A percentile compares a stretch with the other conserved stretches of the same genome.
Evolutionary conservation across 2,329 filamentous ascomycete species (phyloP).

Genomic region (Gaeumannomyces tritici): DNA sequence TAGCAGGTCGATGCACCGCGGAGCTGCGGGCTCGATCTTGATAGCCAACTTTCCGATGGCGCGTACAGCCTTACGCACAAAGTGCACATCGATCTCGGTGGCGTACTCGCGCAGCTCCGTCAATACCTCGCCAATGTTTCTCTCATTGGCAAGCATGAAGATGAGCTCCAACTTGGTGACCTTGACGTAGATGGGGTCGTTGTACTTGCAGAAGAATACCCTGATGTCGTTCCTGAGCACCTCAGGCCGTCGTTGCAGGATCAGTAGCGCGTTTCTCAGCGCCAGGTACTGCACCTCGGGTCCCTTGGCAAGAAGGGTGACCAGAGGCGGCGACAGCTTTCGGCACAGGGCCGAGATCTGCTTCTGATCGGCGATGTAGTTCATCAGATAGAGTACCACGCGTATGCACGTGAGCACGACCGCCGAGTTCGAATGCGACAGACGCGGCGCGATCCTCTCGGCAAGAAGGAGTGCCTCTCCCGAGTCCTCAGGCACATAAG

Average conservation of each 20-base stretch:
- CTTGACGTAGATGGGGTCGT: conserved; percentile 98
- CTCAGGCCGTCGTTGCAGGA: conserved; percentile 85
- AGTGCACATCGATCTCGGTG: conserved; percentile 97
- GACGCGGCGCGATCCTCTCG: conserved; percentile 86
- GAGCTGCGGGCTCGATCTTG: conserved; percentile 92
- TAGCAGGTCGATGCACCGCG: conserved; percentile 83
- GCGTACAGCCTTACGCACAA: conserved; percentile 93
- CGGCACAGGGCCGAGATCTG: conserved; percentile 79
- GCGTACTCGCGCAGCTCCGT: conserved; percentile 94
- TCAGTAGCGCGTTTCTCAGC: conserved; percentile 84
- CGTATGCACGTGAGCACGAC: conserved; percentile 94
- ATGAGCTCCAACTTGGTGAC: conserved; percentile 98
- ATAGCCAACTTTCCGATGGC: conserved; percentile 97
- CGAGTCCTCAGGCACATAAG: conserved; percentile 88
- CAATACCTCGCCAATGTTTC: conserved; percentile 90
- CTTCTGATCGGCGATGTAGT: conserved; percentile 90
- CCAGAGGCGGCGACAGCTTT: conserved; percentile 89
- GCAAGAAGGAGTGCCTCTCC: conserved; percentile 81
- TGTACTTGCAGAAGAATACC: conserved; percentile 99
- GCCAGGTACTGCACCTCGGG: conserved; percentile 98
- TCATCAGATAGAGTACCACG: conserved; percentile 95
- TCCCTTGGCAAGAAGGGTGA: conserved; percentile 90
- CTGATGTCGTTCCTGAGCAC: conserved; percentile 93
- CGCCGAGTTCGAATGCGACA: conserved; percentile 94
- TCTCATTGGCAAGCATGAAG: conserved; percentile 94